A percentile compares a stretch with the other conserved stretches of the same genome.
Conservation (phyloP, 306 rosid species). For the Boehmeria nivea region DNA sequence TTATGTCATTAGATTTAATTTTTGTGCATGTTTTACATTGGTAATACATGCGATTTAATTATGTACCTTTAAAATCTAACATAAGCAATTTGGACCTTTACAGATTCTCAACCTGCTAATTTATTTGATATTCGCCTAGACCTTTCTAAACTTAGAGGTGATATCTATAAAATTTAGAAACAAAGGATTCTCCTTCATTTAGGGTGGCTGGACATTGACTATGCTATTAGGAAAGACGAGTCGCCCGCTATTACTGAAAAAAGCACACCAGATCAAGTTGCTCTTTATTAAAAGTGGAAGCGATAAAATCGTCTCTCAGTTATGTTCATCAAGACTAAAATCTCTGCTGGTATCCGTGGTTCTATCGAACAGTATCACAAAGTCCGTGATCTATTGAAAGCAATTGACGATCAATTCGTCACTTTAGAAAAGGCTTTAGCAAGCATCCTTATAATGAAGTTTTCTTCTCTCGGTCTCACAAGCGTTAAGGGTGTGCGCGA, state of each 20-base stretch:
- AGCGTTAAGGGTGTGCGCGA: background rate
- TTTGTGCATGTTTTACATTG: constrained; percentile 6
- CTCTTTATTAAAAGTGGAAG: background rate
- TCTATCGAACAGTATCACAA: background rate
- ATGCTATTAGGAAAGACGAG: background rate
- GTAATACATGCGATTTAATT: background rate
- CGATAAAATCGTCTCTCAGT: constrained; percentile 1
- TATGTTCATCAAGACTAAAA: background rate
- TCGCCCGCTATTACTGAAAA: background rate
- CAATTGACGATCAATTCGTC: background rate
- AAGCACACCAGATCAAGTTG: background rate
- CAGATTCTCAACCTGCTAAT: too few relatives aligned
- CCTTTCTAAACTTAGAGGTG: background rate
- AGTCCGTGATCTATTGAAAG: background rate
- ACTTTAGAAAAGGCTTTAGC: constrained; percentile 7
- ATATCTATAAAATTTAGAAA: background rate
- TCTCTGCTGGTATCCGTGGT: background rate
- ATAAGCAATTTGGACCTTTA: background rate
- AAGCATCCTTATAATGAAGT: background rate
- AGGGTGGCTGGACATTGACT: constrained; percentile 2
- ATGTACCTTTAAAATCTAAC: background rate
- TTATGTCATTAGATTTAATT: constrained; percentile 6
- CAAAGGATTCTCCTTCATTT: constrained; percentile 3
- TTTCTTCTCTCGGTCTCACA: background rate
- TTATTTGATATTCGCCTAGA: background rate